Conservation (phyloP, 768 basidiomycete genomes). For the Suillus spraguei region DNA sequence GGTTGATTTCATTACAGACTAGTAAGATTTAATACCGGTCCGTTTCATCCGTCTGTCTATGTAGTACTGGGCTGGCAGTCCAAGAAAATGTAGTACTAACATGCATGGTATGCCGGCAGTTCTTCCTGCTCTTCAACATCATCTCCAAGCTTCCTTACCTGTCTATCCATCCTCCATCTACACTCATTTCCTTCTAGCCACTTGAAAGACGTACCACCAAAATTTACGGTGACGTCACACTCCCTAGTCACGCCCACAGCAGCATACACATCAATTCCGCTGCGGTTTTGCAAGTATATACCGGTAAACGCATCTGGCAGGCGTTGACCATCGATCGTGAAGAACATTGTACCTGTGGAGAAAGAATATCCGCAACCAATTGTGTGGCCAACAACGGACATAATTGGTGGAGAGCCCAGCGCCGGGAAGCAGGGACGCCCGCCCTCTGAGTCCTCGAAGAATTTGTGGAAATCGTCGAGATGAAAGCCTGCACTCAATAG, state of each 20-base stretch:
- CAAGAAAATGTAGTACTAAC: neutral
- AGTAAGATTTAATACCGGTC: neutral
- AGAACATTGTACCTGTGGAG: constrained; percentile 50
- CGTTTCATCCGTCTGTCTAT: neutral
- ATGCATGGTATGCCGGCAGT: constrained; percentile 36
- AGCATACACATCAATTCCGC: constrained; percentile 59
- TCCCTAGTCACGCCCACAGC: constrained; percentile 60
- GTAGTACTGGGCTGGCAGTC: neutral
- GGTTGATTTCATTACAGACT: neutral
- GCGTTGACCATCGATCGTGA: constrained; percentile 62
- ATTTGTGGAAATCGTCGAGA: constrained; percentile 72
- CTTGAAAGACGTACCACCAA: constrained; percentile 58
- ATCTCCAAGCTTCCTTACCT: constrained; percentile 52
- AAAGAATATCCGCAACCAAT: constrained; percentile 71
- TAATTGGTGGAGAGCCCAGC: constrained; percentile 33
- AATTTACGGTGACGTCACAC: constrained; percentile 48
- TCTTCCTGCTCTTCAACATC: constrained; percentile 41
- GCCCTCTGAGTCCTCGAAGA: constrained; percentile 68
- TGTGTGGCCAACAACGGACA: constrained; percentile 48
- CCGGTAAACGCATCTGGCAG: constrained; percentile 61
- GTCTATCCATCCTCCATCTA: constrained; percentile 65
- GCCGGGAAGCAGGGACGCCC: constrained; percentile 53
- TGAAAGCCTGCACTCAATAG: constrained; percentile 65
- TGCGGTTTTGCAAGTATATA: constrained; percentile 52
- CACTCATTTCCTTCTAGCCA: constrained; percentile 70